A percentile compares a stretch with the other conserved stretches of the same genome.
phyloP scores from a whole-genome alignment of 2,329 filamentous ascomycete species.

The Penicillium sp. region DNA sequence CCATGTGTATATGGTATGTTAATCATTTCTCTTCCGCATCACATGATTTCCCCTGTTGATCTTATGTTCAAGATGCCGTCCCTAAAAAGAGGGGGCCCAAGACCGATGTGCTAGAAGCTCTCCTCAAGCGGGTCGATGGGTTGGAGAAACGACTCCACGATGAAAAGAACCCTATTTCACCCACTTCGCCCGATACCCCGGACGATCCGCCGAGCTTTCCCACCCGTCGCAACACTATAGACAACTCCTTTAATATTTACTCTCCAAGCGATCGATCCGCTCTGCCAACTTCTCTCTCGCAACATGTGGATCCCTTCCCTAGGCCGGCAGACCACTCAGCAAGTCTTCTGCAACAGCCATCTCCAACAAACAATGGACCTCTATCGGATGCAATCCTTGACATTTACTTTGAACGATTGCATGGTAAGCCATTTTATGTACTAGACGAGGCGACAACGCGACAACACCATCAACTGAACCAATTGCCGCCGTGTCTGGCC shows the following conservation, averaged over 20 bases:
- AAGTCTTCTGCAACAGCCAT: slow-evolving; percentile 11
- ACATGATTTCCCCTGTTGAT: slow-evolving; percentile 33
- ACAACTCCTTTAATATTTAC: slow-evolving; percentile 18
- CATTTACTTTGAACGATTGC: slow-evolving; percentile 74
- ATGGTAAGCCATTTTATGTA: slow-evolving; percentile 78
- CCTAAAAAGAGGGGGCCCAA: slow-evolving; percentile 89
- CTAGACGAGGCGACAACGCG: slow-evolving; percentile 73
- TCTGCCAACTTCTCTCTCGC: slow-evolving; percentile 13
- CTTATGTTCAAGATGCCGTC: slow-evolving; percentile 63
- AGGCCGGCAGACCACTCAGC: slow-evolving; percentile 12
- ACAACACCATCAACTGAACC: slow-evolving; percentile 67
- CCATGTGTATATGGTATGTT: slow-evolving; percentile 79
- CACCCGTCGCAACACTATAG: slow-evolving; percentile 20
- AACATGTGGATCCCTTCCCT: slow-evolving; percentile 14
- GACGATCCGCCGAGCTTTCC: slow-evolving; percentile 15
- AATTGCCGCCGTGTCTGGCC: slow-evolving; percentile 54
- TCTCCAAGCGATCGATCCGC: slow-evolving; percentile 11
- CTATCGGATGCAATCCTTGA: slow-evolving; percentile 66
- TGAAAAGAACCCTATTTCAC: slow-evolving; percentile 50
- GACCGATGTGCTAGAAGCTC: slow-evolving; percentile 80
- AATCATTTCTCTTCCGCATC: slow-evolving; percentile 6
- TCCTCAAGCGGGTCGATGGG: slow-evolving; percentile 81
- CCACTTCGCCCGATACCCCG: slow-evolving; percentile 39
- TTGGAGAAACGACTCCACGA: slow-evolving; percentile 76
- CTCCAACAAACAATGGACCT: slow-evolving; percentile 32